Conservation (phyloP, 1,284 basidiomycete species). For the Xerocomus amazonicus region DNA sequence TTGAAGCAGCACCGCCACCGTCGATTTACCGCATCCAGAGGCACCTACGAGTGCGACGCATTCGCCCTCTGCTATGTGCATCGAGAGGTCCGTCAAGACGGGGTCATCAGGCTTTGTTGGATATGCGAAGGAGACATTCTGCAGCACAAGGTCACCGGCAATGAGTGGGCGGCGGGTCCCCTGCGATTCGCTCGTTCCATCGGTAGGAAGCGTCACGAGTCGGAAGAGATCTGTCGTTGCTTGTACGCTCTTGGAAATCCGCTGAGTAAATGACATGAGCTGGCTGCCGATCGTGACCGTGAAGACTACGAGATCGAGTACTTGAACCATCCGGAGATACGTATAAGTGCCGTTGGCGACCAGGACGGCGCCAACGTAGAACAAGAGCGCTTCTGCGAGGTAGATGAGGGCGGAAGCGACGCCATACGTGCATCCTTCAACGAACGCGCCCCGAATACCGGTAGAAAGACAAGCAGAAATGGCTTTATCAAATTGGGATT, state of each 20-base stretch:
- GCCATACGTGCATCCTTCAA: slow-evolving; percentile 82
- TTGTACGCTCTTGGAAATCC: slow-evolving; percentile 74
- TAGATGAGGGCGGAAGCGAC: slow-evolving; percentile 82
- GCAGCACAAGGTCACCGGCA: slow-evolving; percentile 63
- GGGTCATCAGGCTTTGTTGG: slow-evolving; percentile 72
- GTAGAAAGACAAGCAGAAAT: slow-evolving; percentile 59
- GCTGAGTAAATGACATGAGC: slow-evolving; percentile 83
- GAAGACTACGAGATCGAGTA: slow-evolving; percentile 90
- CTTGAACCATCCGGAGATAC: slow-evolving; percentile 85
- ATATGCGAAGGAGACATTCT: slow-evolving; percentile 77
- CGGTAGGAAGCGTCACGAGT: slow-evolving; percentile 57
- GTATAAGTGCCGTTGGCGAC: slow-evolving; percentile 79
- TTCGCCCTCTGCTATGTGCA: slow-evolving; percentile 68
- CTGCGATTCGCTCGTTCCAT: slow-evolving; percentile 61
- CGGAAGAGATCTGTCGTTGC: slow-evolving; percentile 78
- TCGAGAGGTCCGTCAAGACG: slow-evolving; percentile 64
- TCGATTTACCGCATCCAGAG: slow-evolving; percentile 89
- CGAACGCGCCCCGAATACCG: slow-evolving; percentile 76
- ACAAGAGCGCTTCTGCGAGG: slow-evolving; percentile 84
- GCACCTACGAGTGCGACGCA: slow-evolving; percentile 86
- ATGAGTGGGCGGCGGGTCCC: slow-evolving; percentile 71
- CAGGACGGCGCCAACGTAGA: slow-evolving; percentile 85
- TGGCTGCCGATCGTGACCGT: slow-evolving; percentile 89
- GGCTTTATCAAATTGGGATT: slow-evolving; percentile 62
- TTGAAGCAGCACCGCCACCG: slow-evolving; percentile 79